Evolutionary conservation across 2,329 filamentous ascomycete species (phyloP).

Genomic region (Calycina herbarum): DNA sequence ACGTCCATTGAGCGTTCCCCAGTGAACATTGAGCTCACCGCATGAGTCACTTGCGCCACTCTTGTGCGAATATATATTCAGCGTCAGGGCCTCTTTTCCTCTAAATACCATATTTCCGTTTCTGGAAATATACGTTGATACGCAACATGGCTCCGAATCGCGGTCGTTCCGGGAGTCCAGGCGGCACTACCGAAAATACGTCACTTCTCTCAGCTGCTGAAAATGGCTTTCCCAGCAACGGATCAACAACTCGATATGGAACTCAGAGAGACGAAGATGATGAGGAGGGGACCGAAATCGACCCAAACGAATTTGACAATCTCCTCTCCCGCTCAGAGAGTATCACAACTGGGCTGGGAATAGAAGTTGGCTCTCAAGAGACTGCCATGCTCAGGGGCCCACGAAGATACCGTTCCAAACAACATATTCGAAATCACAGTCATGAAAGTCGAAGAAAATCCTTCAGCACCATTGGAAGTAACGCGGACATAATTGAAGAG

Average conservation of each 20-base stretch:
- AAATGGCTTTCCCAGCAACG: conserved; percentile 13
- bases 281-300: conserved; percentile 43
- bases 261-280: conserved; percentile 17
- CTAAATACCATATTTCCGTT: neutral
- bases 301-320: conserved; percentile 35
- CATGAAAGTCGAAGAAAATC: conserved; percentile 28
- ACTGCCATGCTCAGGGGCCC: conserved; percentile 36
- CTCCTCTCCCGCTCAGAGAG: conserved; percentile 33
- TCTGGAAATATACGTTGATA: neutral
- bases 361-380: conserved; percentile 34
- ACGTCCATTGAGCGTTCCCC: neutral
- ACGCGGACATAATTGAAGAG: conserved; percentile 21
- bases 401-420: conserved; percentile 27
- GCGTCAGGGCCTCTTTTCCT: neutral
- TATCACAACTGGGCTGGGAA: conserved; percentile 32
- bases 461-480: conserved; percentile 24
- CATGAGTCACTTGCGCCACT: conserved; percentile 7
- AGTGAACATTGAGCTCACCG: neutral
- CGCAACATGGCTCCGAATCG: conserved; percentile 7
- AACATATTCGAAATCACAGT: conserved; percentile 22
- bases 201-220: conserved; percentile 17
- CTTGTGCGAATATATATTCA: neutral
- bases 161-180: conserved; percentile 9
- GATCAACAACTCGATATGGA: conserved; percentile 11
- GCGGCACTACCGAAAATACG: conserved; percentile 19